phyloP scores from a whole-genome alignment of 768 basidiomycete genomes.

The Cystoderma amianthinum region DNA sequence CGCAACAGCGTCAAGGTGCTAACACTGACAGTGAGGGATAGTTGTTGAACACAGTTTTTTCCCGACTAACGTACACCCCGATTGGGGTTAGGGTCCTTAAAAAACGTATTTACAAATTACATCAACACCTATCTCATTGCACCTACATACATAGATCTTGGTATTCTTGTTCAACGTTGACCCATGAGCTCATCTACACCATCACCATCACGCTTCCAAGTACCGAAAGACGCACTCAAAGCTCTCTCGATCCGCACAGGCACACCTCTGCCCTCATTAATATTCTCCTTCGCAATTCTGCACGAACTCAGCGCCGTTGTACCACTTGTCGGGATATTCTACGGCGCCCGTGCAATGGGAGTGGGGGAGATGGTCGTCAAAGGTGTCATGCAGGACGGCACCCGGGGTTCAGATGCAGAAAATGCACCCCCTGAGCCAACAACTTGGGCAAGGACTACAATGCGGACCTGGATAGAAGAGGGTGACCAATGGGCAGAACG shows the following conservation, averaged over 20 bases:
- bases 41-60: no score
- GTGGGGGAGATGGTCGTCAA: slow-evolving; percentile 62
- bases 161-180: not conserved
- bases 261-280: slow-evolving; percentile 69
- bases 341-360: slow-evolving; percentile 55
- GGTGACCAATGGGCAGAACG: slow-evolving; percentile 66
- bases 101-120: no score
- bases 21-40: no score
- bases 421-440: slow-evolving; percentile 6
- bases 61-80: no score
- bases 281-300: slow-evolving; percentile 72
- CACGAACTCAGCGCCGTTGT: slow-evolving; percentile 82
- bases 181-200: slow-evolving; percentile 10
- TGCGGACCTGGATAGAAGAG: slow-evolving; percentile 65
- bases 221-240: slow-evolving; percentile 51
- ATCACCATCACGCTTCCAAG: slow-evolving; percentile 28
- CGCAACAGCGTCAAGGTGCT: no score
- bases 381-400: slow-evolving; percentile 21
- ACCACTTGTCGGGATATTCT: slow-evolving; percentile 73
- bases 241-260: slow-evolving; percentile 63
- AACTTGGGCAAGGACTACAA: slow-evolving; percentile 34
- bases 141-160: not conserved
- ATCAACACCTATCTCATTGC: no score
- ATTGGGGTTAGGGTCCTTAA: no score
- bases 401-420: no score